phyloP scores from a whole-genome alignment of 169 alveolate genomes.

The Plasmodium ovale region DNA sequence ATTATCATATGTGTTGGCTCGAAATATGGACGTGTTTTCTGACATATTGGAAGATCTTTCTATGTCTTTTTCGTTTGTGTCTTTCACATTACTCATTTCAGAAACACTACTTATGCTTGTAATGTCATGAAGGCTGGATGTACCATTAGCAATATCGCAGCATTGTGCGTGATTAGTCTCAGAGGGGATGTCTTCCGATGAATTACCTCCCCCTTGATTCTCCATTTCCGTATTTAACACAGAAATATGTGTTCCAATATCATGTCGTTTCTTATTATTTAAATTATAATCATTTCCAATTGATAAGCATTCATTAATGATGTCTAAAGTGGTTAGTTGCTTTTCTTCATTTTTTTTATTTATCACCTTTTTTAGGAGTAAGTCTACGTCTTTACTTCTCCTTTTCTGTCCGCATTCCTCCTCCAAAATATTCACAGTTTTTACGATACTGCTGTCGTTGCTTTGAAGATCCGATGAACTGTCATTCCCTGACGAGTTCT shows the following conservation, averaged over 20 bases:
- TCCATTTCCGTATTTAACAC: not conserved
- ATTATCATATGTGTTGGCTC: not conserved
- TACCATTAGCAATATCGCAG: not conserved
- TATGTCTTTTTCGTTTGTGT: not conserved
- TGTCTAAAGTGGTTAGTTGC: constrained; percentile 26
- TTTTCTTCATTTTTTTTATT: constrained; percentile 53
- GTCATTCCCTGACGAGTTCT: not conserved
- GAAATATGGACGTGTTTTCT: not conserved
- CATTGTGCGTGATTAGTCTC: not conserved
- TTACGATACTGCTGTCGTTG: constrained; percentile 14
- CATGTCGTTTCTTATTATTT: not conserved
- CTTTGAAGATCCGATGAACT: constrained; percentile 12
- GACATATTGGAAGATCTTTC: not conserved
- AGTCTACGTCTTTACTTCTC: constrained; percentile 9
- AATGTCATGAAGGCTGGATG: too few species aligned
- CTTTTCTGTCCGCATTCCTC: constrained; percentile 3
- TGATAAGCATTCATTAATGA: constrained; percentile 67
- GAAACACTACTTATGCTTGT: not conserved
- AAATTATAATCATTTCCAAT: constrained; percentile 20
- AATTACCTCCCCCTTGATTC: not conserved
- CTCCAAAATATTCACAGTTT: not conserved
- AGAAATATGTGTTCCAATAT: not conserved
- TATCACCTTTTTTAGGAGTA: constrained; percentile 12
- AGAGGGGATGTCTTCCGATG: not conserved
- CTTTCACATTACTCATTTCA: not conserved